phyloP scores from a whole-genome alignment of 495 filamentous ascomycete genomes.

The Aspergillus diversus region DNA sequence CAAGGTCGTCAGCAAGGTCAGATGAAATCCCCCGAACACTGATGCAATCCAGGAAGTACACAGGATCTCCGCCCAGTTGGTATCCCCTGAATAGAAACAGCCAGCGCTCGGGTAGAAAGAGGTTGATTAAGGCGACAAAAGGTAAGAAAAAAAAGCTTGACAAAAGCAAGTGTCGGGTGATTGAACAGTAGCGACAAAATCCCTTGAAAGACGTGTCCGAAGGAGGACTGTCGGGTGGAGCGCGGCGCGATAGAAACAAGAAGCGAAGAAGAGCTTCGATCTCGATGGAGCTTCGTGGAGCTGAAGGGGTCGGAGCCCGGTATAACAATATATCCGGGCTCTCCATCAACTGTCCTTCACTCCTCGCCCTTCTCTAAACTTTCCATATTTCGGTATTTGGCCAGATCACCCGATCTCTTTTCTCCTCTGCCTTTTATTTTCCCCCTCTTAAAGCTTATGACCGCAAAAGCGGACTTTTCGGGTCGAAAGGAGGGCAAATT shows the following conservation, averaged over 20 bases:
- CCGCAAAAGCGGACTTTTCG: no score
- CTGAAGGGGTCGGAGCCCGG: constrained; percentile 20
- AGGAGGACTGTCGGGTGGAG: constrained; percentile 20
- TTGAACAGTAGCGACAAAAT: constrained; percentile 9
- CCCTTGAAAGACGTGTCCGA: constrained; percentile 25
- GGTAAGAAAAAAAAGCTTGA: constrained; percentile 4
- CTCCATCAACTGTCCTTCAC: not conserved
- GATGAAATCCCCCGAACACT: constrained; percentile 15
- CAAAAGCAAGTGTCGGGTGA: constrained; percentile 2
- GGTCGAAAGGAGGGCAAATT: no score
- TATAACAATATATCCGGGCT: constrained; percentile 22
- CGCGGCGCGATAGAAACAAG: constrained; percentile 25
- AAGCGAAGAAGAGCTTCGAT: constrained; percentile 27
- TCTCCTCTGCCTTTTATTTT: not conserved
- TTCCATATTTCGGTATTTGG: no score
- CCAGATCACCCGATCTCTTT: not conserved
- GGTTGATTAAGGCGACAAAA: constrained; percentile 7
- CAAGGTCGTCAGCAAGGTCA: constrained; percentile 17
- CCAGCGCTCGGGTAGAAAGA: constrained; percentile 18
- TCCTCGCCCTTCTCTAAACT: not conserved
- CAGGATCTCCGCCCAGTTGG: constrained; percentile 18
- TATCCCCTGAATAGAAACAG: constrained; percentile 24
- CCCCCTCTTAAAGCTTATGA: no score
- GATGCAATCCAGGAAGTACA: constrained; percentile 24
- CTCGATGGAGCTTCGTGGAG: constrained; percentile 21